Evolutionary conservation across 139 green algal genomes (phyloP), one percentile per base, ranked within the genome.

Genomic region (Spirogloea muscicola): DNA sequence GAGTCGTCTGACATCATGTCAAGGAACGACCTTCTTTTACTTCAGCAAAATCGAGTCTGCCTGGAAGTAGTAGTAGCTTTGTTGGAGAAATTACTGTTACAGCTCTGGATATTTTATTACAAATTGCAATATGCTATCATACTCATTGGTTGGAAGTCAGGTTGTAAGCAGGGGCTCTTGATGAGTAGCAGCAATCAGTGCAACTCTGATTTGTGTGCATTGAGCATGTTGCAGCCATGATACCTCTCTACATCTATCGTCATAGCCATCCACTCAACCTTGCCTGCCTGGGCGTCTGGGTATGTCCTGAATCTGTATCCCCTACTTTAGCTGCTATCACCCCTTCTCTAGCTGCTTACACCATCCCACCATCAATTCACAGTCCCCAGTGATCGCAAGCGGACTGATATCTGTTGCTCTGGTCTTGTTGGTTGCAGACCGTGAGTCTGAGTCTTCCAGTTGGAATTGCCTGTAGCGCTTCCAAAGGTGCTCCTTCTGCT

Each of bases 181-280:
- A n/a, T n/a, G n/a, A n/a, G n/a, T n/a, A n/a, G n/a, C n/a, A n/a
- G n/a, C n/a, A n/a, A n/a, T n/a, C n/a, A n/a, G n/a, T 21, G 21
- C 46, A 55, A 21, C 46, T 55, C 21, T 55, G n/a, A n/a, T n/a
- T n/a, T n/a, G n/a, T n/a, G n/a, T n/a, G n/a, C 49, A 29, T 60
- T 25, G 27, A 27, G n/a, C n/a, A 37, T 29, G 13, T 27, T 61
- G 38, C 61, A 69, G 61, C 37, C 13, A 49, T 69, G n/a, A 69
- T 59, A 25, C 72, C 72, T 21, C 48, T 74, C n/a, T 72, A 65
- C 78, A 77, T 82, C 33, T 91, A 88, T 49, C 68, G 82, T 18
- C 64, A 84, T 18, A 63, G 60, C 6, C 87, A 91, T 65, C 87
- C 87, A 0, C 6, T 49, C 34, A 91, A 91, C 80, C 68, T 91